A percentile compares a stretch with the other conserved stretches of the same genome.
Evolutionary conservation across 2,329 filamentous ascomycete genomes (phyloP).

Genomic region (Ploettnerulaceae sp.): DNA sequence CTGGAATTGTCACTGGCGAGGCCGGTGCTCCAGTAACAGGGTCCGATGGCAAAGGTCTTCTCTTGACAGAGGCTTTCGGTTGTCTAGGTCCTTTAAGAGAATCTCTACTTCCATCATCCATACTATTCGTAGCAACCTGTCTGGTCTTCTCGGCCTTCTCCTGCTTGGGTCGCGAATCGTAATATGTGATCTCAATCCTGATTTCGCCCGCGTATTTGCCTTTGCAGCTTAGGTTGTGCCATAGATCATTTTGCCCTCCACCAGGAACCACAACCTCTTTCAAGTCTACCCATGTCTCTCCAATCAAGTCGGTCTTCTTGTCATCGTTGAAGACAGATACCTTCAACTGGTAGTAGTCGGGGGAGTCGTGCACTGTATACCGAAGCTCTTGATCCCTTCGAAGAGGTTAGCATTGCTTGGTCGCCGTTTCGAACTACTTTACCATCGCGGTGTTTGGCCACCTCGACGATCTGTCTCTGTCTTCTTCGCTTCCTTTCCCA

Average conservation of each 20-base stretch:
- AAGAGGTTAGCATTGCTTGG: conserved; percentile 19
- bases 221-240: conserved; percentile 82
- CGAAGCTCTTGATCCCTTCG: conserved; percentile 93
- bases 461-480: conserved; percentile 90
- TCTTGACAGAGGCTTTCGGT: conserved; percentile 63
- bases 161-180: conserved; percentile 79
- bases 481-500: conserved; percentile 97
- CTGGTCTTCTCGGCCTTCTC: conserved; percentile 60
- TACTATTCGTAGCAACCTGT: conserved; percentile 35
- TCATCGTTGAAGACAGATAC: conserved; percentile 97
- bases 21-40: conserved; percentile 52
- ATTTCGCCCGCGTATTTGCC: conserved; percentile 96
- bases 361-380: conserved; percentile 92
- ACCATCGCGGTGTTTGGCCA: conserved; percentile 95
- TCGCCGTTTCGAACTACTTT: conserved; percentile 34
- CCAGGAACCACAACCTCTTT: conserved; percentile 75
- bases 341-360: conserved; percentile 94
- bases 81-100: conserved; percentile 40
- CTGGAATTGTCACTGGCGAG: conserved; percentile 33
- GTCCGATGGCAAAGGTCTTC: conserved; percentile 77
- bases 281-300: conserved; percentile 86
- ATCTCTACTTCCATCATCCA: conserved; percentile 32
- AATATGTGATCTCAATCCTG: conserved; percentile 92
- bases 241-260: conserved; percentile 89
- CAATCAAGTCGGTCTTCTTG: conserved; percentile 94